Conservation (phyloP, 257 asterid genomes). For the Solanum sejunctum region DNA sequence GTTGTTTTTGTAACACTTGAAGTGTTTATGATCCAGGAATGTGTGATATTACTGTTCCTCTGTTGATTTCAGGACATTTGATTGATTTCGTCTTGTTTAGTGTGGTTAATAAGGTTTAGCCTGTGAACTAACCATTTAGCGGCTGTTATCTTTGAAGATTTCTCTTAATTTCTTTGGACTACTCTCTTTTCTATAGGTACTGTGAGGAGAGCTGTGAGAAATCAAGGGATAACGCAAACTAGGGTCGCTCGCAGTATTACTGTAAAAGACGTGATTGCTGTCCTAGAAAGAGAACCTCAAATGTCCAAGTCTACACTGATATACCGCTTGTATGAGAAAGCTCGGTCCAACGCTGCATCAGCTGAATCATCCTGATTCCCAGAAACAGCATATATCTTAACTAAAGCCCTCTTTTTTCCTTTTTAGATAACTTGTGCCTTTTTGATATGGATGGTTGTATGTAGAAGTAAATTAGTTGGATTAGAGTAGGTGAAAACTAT, state of each 20-base stretch:
- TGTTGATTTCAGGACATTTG: background rate
- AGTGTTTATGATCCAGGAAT: background rate
- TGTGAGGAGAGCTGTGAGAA: slow-evolving; percentile 46
- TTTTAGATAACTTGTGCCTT: background rate
- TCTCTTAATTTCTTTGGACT: background rate
- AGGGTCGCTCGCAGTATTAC: slow-evolving; percentile 50
- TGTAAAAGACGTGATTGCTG: slow-evolving; percentile 71
- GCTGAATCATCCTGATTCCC: slow-evolving; percentile 12
- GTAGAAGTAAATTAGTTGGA: background rate
- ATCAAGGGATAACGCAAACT: slow-evolving; percentile 35
- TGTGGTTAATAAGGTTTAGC: background rate
- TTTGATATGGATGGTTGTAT: background rate
- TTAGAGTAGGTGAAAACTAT: background rate
- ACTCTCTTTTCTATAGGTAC: slow-evolving; percentile 22
- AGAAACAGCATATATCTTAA: background rate
- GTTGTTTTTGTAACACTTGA: background rate
- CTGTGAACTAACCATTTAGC: background rate
- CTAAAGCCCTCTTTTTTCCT: background rate
- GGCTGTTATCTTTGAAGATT: background rate
- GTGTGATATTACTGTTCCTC: background rate
- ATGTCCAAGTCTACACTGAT: slow-evolving; percentile 65
- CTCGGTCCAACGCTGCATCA: slow-evolving; percentile 16
- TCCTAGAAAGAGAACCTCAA: slow-evolving; percentile 91
- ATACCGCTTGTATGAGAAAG: slow-evolving; percentile 51
- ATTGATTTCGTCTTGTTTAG: background rate